A percentile compares a stretch with the other conserved stretches of the same genome.
These are phyloP conservation scores for Castanea crenata DNA, from an alignment of 306 rosid genomes.

Conservation along the genomic window DNA sequence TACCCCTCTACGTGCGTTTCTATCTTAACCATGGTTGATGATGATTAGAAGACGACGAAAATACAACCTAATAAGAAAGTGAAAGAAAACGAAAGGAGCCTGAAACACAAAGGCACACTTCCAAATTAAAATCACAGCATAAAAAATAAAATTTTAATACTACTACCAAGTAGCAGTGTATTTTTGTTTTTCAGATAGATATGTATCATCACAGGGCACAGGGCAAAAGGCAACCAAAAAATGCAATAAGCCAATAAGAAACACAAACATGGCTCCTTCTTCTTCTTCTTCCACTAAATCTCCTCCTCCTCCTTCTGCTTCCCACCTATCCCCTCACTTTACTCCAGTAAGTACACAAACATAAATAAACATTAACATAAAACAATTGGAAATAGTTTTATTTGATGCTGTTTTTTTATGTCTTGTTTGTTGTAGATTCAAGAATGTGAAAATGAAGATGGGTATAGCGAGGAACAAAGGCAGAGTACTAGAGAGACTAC, in stretches of 20 bases:
- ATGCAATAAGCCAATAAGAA: slow-evolving; percentile 5
- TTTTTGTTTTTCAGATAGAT: background rate
- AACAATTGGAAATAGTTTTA: background rate
- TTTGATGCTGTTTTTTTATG: background rate
- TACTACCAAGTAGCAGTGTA: too few relatives aligned
- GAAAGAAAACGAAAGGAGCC: slow-evolving; percentile 3
- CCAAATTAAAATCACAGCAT: background rate
- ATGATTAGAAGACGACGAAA: slow-evolving; percentile 31
- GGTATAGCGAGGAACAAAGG: slow-evolving; percentile 31
- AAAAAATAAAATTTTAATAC: background rate
- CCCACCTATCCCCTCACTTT: slow-evolving; percentile 28
- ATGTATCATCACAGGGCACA: background rate
- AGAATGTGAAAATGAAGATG: slow-evolving; percentile 47
- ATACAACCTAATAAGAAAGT: background rate
- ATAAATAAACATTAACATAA: too few relatives aligned
- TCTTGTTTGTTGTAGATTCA: slow-evolving; percentile 60
- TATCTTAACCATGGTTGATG: background rate
- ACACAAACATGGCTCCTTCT: slow-evolving; percentile 33
- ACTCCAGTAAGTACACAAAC: slow-evolving; percentile 40
- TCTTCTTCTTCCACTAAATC: slow-evolving; percentile 37
- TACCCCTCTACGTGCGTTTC: too few relatives aligned
- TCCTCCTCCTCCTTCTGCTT: slow-evolving; percentile 18
- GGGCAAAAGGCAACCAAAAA: background rate
- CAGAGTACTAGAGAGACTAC: slow-evolving; percentile 30
- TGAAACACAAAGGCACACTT: background rate